A percentile compares a stretch with the other conserved stretches of the same genome.
phyloP scores from a whole-genome alignment of 2,329 filamentous ascomycete species.

The Peltaster fructicola region DNA sequence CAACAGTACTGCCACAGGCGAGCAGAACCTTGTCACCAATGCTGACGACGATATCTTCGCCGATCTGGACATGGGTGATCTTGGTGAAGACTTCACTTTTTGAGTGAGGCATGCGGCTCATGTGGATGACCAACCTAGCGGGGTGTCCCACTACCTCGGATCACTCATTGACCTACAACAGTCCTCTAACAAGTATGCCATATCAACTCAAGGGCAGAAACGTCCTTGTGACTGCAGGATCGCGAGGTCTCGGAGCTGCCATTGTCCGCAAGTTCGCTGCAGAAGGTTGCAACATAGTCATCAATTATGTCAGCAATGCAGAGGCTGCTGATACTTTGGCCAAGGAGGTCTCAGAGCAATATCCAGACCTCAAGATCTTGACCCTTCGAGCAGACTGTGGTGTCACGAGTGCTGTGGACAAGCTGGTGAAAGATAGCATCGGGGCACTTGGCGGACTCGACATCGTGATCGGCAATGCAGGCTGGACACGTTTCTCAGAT shows the following conservation, averaged over 20 bases:
- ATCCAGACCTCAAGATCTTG: slow-evolving; percentile 34
- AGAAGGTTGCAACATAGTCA: slow-evolving; percentile 48
- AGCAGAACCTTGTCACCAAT: slow-evolving; percentile 14
- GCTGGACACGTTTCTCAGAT: slow-evolving; percentile 42
- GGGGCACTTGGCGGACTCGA: slow-evolving; percentile 52
- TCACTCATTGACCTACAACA: neutral
- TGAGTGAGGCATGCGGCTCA: no score
- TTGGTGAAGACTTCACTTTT: slow-evolving; percentile 17
- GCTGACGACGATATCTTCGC: slow-evolving; percentile 25
- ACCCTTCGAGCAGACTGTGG: slow-evolving; percentile 51
- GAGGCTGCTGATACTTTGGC: slow-evolving; percentile 43
- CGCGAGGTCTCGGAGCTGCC: slow-evolving; percentile 54
- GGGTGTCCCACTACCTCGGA: no score
- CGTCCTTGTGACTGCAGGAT: slow-evolving; percentile 47
- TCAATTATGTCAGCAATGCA: slow-evolving; percentile 53
- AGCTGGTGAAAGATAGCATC: slow-evolving; percentile 41
- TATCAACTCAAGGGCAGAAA: slow-evolving; percentile 45
- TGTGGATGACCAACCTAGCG: no score
- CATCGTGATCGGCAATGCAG: slow-evolving; percentile 59
- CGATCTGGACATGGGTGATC: slow-evolving; percentile 22
- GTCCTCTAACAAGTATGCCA: slow-evolving; percentile 31
- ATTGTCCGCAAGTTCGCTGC: slow-evolving; percentile 49
- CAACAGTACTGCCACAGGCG: slow-evolving; percentile 1
- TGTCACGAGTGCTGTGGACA: slow-evolving; percentile 38
- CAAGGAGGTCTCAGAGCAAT: slow-evolving; percentile 33